phyloP scores from a whole-genome alignment of 108 stramenopile species.

The Parietichytrium sp. region DNA sequence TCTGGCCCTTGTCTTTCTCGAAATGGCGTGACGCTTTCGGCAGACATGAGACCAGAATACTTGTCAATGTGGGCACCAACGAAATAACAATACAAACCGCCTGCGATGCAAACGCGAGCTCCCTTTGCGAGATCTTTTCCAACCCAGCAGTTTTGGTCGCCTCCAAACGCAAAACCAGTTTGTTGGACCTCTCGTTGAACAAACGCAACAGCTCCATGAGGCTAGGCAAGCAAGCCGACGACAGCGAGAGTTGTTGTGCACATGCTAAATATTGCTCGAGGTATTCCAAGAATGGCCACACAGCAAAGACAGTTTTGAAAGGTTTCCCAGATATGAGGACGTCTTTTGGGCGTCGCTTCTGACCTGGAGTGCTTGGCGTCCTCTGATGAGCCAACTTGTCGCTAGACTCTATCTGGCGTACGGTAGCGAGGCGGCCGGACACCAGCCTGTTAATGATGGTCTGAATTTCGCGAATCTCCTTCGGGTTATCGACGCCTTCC shows the following conservation, averaged over 20 bases:
- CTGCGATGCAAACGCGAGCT: conserved; percentile 30
- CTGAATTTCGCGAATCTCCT: no score
- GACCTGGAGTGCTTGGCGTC: no score
- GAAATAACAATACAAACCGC: neutral
- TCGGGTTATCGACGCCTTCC: conserved; percentile 23
- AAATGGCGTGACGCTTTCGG: neutral
- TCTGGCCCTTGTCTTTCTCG: conserved; percentile 15
- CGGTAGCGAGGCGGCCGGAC: no score
- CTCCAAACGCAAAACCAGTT: conserved; percentile 2
- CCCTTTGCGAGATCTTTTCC: neutral
- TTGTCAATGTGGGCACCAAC: neutral
- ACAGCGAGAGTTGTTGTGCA: conserved; percentile 11
- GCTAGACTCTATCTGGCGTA: no score
- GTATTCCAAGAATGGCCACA: neutral
- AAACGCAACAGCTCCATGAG: neutral
- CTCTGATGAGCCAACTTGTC: no score
- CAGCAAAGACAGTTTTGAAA: neutral
- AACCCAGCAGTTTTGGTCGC: conserved; percentile 22
- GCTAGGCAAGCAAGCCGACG: neutral
- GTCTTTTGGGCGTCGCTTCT: no score
- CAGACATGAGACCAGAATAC: neutral
- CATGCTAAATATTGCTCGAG: conserved; percentile 23
- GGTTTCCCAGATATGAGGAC: neutral
- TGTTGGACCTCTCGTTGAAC: conserved; percentile 28
- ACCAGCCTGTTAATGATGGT: no score